Conservation (phyloP, 176 grass and related monocot species). For the Elymus sibiricus region DNA sequence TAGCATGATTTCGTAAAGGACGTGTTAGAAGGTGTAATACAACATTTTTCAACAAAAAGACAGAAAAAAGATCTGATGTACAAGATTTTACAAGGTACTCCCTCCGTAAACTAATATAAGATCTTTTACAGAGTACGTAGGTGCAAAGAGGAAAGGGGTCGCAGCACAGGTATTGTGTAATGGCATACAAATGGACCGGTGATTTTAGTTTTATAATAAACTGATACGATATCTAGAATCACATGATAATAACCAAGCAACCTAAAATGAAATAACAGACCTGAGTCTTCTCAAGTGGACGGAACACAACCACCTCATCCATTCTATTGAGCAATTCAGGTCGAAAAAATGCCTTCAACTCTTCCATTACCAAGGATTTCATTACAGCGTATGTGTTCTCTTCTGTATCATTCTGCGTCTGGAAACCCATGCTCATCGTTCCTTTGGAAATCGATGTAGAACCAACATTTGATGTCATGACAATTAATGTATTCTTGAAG, state of each 20-base stretch:
- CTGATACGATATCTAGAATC: not conserved
- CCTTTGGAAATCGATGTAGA: conserved; percentile 79
- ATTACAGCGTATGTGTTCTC: conserved; percentile 65
- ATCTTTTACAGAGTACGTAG: not conserved
- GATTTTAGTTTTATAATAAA: conserved; percentile 2
- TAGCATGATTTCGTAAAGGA: not conserved
- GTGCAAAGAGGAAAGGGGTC: not conserved
- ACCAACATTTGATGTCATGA: conserved; percentile 96
- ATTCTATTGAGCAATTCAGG: conserved; percentile 96
- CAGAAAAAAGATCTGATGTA: not conserved
- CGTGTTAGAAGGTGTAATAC: not conserved
- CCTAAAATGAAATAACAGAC: conserved; percentile 29
- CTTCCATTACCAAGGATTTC: conserved; percentile 83
- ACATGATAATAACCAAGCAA: conserved; percentile 3
- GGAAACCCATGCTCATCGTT: conserved; percentile 69
- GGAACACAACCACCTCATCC: conserved; percentile 95
- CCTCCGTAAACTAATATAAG: no score
- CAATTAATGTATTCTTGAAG: conserved; percentile 95
- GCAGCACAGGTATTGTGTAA: not conserved
- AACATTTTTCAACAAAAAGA: not conserved
- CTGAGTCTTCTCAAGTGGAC: conserved; percentile 81
- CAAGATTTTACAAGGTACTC: not conserved
- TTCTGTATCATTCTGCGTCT: conserved; percentile 45
- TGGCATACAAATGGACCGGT: not conserved
- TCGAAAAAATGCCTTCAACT: conserved; percentile 84